phyloP scores from a whole-genome alignment of 345 rosid species.

The Triadica sebifera region DNA sequence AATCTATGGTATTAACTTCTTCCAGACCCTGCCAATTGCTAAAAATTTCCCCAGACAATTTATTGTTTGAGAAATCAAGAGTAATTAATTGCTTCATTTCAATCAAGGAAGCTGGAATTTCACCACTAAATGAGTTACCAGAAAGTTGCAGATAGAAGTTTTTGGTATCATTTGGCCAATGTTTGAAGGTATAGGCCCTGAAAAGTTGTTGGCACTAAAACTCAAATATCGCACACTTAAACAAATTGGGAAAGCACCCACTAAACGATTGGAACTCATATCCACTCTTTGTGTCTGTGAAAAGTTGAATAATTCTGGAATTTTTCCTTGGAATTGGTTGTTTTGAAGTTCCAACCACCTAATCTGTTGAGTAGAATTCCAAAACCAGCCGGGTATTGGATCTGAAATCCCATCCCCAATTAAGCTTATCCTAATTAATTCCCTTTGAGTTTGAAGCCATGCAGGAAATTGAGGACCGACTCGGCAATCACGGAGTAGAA shows the following conservation, averaged over 20 bases:
- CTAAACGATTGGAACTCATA: conserved; percentile 39
- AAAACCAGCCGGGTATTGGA: conserved; percentile 21
- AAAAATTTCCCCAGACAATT: conserved; percentile 16
- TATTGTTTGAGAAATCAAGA: conserved; percentile 29
- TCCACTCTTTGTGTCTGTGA: background rate
- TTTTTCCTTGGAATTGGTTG: conserved; percentile 1
- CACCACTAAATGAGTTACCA: conserved; percentile 23
- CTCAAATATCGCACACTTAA: conserved; percentile 34
- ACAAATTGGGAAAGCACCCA: conserved; percentile 52
- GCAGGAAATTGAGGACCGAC: conserved; percentile 13
- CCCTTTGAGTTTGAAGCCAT: conserved; percentile 22
- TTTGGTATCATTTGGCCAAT: conserved; percentile 7
- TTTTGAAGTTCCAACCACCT: conserved; percentile 15
- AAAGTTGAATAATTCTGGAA: conserved; percentile 9
- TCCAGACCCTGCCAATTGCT: conserved; percentile 4
- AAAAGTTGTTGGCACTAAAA: conserved; percentile 42
- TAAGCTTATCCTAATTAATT: background rate
- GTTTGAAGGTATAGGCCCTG: conserved; percentile 29
- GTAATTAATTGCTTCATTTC: background rate
- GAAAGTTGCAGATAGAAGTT: conserved; percentile 14
- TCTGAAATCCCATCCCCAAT: conserved; percentile 19
- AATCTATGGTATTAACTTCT: conserved; percentile 1
- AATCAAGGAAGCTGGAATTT: conserved; percentile 18
- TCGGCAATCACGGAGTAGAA: conserved; percentile 5
- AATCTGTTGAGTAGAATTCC: conserved; percentile 4